Base-by-base conservation (phyloP, 2,329 filamentous ascomycete species). In the Dothideomycetidae sp. region DNA sequence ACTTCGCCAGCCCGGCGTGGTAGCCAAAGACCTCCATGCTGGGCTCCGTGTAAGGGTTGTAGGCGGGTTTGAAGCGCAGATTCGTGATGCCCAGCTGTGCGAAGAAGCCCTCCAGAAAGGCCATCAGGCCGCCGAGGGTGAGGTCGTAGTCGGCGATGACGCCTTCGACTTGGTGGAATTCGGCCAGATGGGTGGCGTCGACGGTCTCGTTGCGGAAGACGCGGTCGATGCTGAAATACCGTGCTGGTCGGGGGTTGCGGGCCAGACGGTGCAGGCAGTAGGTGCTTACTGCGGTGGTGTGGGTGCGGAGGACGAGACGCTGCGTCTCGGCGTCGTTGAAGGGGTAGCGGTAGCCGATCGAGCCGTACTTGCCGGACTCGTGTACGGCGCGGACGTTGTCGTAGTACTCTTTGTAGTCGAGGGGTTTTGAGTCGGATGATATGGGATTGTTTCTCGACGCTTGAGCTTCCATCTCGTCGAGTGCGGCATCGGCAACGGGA, bases 81-180 rank as follows among this genome's bases (percentile, higher is more conserved):
- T 74, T 67, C 45, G 73, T 68, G 48, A 98, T 84, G 48, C 90
- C 88, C 80, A 96, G 93, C 68, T 93, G 93, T 45, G 68, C 70
- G 62, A 96, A 98, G 75, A 98, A 96, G 52, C 84, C 77, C 53
- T 88, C 79, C 71, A 96, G 86, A 66, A 96, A 83, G 63, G 74
- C 83, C 69, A 94, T 93, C 41, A 96, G 67, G 32, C 86, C 90
- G 48, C 90, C 90, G 12, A 96, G 72, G 1, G 88, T 92, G 44
- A 98, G 69, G 23, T 80, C 81, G 58, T 93, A 96, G 62, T 98
- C 90, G 16, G 90, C 90, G 62, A 98, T 96, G 35, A 98, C 88
- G 60, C 90, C 90, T 63, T 98, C 90, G 21, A 96, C 83, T 58
- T 98, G 90, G 64, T 98, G 90, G 70, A 98, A 98, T 61, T 98